A percentile compares a stretch with the other conserved stretches of the same genome.
Evolutionary conservation across 257 asterid genomes (phyloP).

Genomic region (Fraxinus anomala): DNA sequence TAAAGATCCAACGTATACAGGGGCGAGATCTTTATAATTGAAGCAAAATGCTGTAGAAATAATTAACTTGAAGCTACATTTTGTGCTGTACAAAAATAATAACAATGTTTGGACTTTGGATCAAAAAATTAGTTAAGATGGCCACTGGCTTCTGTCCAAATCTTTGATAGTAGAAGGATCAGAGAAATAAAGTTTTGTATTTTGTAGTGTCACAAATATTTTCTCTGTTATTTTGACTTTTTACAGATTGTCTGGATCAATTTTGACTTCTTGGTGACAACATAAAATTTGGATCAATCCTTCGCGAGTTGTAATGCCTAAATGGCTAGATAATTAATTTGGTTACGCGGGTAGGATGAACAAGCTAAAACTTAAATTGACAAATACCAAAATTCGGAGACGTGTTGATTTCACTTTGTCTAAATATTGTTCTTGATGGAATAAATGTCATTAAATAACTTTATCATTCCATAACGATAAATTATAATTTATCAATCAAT

Average conservation of each 20-base stretch:
- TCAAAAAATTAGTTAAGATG: background rate
- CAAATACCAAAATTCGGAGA: too few species aligned
- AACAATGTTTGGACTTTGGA: background rate
- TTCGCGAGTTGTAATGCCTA: too few species aligned
- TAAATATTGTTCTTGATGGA: too few species aligned
- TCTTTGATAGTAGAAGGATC: background rate
- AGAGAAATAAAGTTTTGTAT: background rate
- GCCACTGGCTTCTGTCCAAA: background rate
- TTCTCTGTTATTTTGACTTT: background rate
- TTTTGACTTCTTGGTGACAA: background rate
- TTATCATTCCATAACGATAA: too few species aligned
- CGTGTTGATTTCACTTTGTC: too few species aligned
- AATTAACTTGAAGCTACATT: background rate
- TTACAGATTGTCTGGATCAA: background rate
- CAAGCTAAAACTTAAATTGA: too few species aligned
- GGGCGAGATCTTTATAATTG: background rate
- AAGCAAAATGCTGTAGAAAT: background rate
- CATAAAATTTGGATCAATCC: background rate
- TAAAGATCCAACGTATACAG: background rate
- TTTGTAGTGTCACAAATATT: background rate
- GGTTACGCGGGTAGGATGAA: too few species aligned
- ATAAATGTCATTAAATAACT: too few species aligned
- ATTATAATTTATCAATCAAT: too few species aligned
- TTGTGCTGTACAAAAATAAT: background rate
- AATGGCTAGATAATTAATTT: too few species aligned